Base-by-base conservation (phyloP, 768 basidiomycete species). In the Tylopilus sp. region DNA sequence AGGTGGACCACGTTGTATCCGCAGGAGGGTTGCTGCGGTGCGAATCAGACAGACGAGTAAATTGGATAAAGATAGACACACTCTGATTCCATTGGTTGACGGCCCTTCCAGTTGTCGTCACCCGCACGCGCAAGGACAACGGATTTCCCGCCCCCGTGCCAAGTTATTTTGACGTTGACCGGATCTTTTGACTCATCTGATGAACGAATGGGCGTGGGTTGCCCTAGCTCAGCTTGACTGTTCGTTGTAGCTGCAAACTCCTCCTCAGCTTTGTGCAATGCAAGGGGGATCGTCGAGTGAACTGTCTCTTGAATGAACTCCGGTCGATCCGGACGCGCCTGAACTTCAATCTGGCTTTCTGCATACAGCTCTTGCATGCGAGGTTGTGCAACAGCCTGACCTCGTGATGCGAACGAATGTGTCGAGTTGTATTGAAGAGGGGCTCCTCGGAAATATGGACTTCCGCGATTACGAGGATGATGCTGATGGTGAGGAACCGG, bases 81-180 rank as follows among this genome's bases (percentile, higher is more conserved):
- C 85, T 85, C 83, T 61, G 75, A 74, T 52, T 80, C 76, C 87
- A 89, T 86, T 21, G 67, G 65, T 33, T 78, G 78, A 12, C 85
- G 74, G 16, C 87, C 86, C 57, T 85, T 84, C 88, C 86, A 90
- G 53, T 86, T 81, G 48, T 85, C 79, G 61, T 90, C 85, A 5
- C 86, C 86, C 7, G 87, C 86, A 50, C 87, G 77, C 4, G 85
- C 83, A 24, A 91, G 76, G n/a, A 76, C 61, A 14, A 91, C 87
- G 16, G 76, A 74, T 56, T 75, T 81, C 4, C 83, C 87, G 4
- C 80, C 81, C 21, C 84, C 85, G 43, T 70, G 73, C 88, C 88
- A 91, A 7, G 74, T 73, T 52, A 90, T 83, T 61, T 74, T 82
- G 40, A 84, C 76, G 6, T 64, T 63, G 24, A 75, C 61, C 5